phyloP scores from a whole-genome alignment of 176 grass and related monocot species.

The Aegilops bicornis region DNA sequence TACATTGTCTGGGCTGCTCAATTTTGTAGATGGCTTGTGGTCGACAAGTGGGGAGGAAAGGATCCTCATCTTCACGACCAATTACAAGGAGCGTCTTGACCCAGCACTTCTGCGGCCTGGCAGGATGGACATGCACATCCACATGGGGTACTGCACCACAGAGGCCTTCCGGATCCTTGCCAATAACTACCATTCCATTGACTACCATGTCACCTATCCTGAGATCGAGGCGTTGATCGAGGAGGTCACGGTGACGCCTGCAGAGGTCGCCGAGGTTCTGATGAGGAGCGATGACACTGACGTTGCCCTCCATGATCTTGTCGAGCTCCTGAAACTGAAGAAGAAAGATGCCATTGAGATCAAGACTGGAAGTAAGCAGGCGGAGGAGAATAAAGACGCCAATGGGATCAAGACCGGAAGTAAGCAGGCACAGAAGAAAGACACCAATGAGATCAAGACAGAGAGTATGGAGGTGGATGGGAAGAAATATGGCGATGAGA shows the following conservation, averaged over 20 bases:
- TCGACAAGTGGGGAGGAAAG: constrained; percentile 74
- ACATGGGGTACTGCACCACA: constrained; percentile 82
- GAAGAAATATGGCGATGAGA: not conserved
- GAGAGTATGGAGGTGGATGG: not conserved
- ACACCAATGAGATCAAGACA: constrained; percentile 21
- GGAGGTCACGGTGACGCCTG: constrained; percentile 54
- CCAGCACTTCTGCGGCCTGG: constrained; percentile 70
- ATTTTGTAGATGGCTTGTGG: constrained; percentile 91
- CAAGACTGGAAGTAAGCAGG: constrained; percentile 10
- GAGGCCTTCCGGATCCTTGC: constrained; percentile 59
- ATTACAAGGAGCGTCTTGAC: constrained; percentile 83
- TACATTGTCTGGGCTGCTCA: constrained; percentile 71
- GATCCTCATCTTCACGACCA: constrained; percentile 89
- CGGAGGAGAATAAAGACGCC: constrained; percentile 19
- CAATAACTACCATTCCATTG: constrained; percentile 63
- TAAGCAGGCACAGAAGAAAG: constrained; percentile 19
- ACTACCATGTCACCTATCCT: constrained; percentile 40
- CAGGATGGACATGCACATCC: constrained; percentile 85
- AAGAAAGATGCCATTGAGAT: constrained; percentile 25
- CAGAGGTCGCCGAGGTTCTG: constrained; percentile 69
- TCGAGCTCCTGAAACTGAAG: constrained; percentile 47
- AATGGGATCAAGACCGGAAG: constrained; percentile 17
- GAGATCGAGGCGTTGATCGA: constrained; percentile 50
- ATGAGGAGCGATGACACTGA: constrained; percentile 56
- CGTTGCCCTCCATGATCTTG: constrained; percentile 39